A percentile compares a stretch with the other conserved stretches of the same genome.
These are phyloP conservation scores for Wilhelminamyces savonicus DNA, from an alignment of 805 yeast genomes.

Conservation along the genomic window DNA sequence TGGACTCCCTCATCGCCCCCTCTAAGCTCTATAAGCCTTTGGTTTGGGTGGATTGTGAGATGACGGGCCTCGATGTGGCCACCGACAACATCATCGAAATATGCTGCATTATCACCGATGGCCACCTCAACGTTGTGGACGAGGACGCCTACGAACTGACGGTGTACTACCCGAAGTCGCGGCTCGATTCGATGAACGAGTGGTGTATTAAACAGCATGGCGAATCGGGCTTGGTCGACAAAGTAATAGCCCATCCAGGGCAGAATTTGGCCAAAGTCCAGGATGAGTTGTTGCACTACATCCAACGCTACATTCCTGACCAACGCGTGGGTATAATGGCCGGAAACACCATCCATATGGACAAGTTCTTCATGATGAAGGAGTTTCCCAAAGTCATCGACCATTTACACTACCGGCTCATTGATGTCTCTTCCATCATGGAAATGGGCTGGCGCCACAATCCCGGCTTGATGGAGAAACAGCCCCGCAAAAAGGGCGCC, in stretches of 20 bases:
- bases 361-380: constrained; percentile 71
- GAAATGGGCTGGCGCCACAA: constrained; percentile 80
- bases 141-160: constrained; percentile 74
- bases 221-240: constrained; percentile 64
- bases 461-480: constrained; percentile 46
- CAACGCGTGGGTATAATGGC: constrained; percentile 66
- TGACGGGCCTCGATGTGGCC: constrained; percentile 92
- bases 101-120: constrained; percentile 86
- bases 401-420: constrained; percentile 62
- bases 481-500: constrained; percentile 58
- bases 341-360: constrained; percentile 92
- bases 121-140: constrained; percentile 65
- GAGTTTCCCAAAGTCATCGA: constrained; percentile 77
- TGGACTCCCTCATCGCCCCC: neutral
- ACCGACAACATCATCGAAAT: constrained; percentile 82
- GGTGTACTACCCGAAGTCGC: constrained; percentile 56
- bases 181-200: constrained; percentile 69
- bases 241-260: constrained; percentile 49
- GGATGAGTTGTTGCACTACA: constrained; percentile 54
- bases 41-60: constrained; percentile 97
- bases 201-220: constrained; percentile 90
- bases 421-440: constrained; percentile 84
- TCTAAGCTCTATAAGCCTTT: constrained; percentile 30
- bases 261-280: constrained; percentile 60
- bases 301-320: constrained; percentile 47